Percentiles rank a stretch among this genome's conserved stretches.
phyloP scores from a whole-genome alignment of 2,329 filamentous ascomycete species.

The Thielaviopsis musarum region DNA sequence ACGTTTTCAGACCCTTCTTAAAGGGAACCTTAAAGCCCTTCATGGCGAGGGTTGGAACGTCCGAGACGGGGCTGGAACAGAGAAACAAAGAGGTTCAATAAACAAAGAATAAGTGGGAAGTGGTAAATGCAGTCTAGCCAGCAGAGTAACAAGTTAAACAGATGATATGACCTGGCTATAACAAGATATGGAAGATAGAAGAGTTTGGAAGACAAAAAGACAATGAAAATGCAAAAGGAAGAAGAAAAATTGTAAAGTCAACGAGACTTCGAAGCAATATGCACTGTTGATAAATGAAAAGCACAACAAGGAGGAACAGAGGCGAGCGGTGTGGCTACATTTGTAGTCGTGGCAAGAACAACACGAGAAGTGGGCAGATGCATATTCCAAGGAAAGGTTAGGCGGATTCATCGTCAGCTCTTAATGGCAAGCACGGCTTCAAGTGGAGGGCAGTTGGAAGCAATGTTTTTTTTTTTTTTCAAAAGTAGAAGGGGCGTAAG shows the following conservation, averaged over 20 bases:
- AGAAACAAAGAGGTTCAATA: background rate
- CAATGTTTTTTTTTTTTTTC: background rate
- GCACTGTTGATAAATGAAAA: background rate
- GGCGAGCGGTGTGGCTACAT: background rate
- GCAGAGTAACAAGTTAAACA: background rate
- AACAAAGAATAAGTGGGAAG: background rate
- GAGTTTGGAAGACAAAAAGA: background rate
- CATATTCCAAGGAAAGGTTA: background rate
- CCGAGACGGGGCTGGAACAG: background rate
- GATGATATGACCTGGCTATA: background rate
- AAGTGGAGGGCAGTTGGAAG: background rate
- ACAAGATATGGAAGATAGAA: background rate
- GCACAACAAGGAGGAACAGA: background rate
- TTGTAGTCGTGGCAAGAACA: background rate
- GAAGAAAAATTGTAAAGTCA: background rate
- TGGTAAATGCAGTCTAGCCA: background rate
- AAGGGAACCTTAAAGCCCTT: slow-evolving; percentile 11
- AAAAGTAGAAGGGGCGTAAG: background rate
- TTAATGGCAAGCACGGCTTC: background rate
- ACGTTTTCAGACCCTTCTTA: slow-evolving; percentile 10
- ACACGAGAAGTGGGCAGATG: background rate
- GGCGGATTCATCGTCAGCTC: background rate
- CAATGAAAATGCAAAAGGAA: background rate
- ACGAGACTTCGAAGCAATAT: background rate
- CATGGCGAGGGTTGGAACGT: background rate